A percentile compares a stretch with the other conserved stretches of the same genome.
These are phyloP conservation scores for Coemansia guatemalensis DNA, from an alignment of 192 early-diverging fungal species.

Conservation along the genomic window DNA sequence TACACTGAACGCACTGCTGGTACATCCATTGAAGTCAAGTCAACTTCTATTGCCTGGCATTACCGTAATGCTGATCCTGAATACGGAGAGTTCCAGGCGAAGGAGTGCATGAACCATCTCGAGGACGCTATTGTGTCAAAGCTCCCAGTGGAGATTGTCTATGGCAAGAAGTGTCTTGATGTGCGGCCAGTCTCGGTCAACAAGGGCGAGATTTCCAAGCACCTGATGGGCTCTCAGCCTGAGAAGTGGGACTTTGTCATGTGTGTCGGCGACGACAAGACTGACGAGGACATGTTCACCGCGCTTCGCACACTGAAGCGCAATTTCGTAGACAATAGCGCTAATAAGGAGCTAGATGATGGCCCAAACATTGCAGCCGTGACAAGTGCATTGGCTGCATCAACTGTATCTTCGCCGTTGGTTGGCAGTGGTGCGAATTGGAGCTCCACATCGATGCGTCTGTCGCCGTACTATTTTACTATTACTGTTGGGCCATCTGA, in stretches of 20 bases:
- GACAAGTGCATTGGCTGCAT: neutral
- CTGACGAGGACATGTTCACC: slow-evolving; percentile 98
- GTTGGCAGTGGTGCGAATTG: slow-evolving; percentile 1
- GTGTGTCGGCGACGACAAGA: slow-evolving; percentile 97
- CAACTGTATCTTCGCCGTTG: neutral
- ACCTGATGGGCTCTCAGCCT: slow-evolving; percentile 59
- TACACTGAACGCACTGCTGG: slow-evolving; percentile 95
- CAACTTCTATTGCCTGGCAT: slow-evolving; percentile 94
- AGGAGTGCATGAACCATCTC: slow-evolving; percentile 96
- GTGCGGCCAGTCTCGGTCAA: slow-evolving; percentile 90
- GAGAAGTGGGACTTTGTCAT: slow-evolving; percentile 84
- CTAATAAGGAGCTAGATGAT: slow-evolving; percentile 1
- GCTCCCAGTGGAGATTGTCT: slow-evolving; percentile 88
- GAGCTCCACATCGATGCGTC: slow-evolving; percentile 7
- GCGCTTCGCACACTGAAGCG: slow-evolving; percentile 53
- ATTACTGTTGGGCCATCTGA: slow-evolving; percentile 79
- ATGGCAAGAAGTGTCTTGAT: slow-evolving; percentile 97
- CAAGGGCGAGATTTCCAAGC: slow-evolving; percentile 97
- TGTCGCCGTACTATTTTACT: slow-evolving; percentile 61
- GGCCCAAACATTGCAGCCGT: neutral
- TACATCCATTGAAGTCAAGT: slow-evolving; percentile 91
- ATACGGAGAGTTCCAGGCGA: slow-evolving; percentile 94
- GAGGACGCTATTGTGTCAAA: slow-evolving; percentile 91
- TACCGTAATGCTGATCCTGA: slow-evolving; percentile 93
- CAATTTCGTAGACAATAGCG: slow-evolving; percentile 11